Base-by-base conservation (phyloP, 1,284 basidiomycete species). In the Cryptococcus deneoformans region DNA sequence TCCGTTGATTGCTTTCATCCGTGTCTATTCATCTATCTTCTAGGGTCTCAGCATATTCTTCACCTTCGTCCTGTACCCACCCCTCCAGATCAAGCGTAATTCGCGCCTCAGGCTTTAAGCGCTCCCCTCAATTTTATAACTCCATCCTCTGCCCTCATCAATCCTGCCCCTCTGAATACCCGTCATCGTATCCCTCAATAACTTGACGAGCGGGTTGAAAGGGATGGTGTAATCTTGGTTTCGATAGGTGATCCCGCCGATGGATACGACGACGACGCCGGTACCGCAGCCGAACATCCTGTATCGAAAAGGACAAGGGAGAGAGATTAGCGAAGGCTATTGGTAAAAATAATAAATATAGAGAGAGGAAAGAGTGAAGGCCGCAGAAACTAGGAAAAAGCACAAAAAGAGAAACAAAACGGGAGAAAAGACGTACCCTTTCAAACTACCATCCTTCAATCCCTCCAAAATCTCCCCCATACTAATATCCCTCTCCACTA, bases 231-330 rank as follows among this genome's bases (percentile, higher is more conserved):
- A 62, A 10, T 63, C 53, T 46, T 67, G 24, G 36, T 50, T 59
- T 48, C 71, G 40, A 60, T 71, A 75, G 46, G 60, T 58, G 60
- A 77, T 70, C 50, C 65, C 59, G 29, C 63, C 59, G 46, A 77
- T 63, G n/a, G 61, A 59, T 8, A 71, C 68, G 16, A 72, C 68
- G 11, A 74, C 75, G 16, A 75, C 73, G 34, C 73, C 75, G 3
- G 75, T 77, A 20, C 72, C 71, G 55, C 71, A 72, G 10, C 68
- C 70, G 57, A 75, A 73, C 70, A 73, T 71, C 2, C 69, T 71
- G 40, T 35, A 36, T 16, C 16, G n/a, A 37, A n/a, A 29, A n/a
- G 2, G 16, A 14, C 10, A 16, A 34, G 16, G 36, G 29, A 29
- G 29, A 5, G 29, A 5, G 29, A 29, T 29, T 29, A 29, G 29